Evolutionary conservation across 495 filamentous ascomycete species (phyloP), one percentile per base, ranked within the genome.

Genomic region (Barbatosphaeria neglecta): DNA sequence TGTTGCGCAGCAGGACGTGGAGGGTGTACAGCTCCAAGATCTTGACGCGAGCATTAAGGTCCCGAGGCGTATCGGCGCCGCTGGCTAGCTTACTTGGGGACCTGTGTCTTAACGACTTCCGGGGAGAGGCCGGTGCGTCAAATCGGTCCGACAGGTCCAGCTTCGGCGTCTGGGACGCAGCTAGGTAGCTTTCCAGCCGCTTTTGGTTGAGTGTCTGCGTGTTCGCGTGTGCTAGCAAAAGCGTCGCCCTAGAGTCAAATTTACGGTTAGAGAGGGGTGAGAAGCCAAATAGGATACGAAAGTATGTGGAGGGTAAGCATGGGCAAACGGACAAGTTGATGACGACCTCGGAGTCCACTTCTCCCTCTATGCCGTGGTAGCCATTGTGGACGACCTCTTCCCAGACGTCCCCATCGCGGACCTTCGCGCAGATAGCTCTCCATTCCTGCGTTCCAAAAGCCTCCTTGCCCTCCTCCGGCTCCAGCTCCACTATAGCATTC

Each of bases 1-100:
- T 79, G 54, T 94, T 95, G 33, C 84, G 76, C 15, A 88, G 81
- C 15, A 98, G 80, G 17, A 97, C 86, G 63, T 97, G 92, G 5
- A 98, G 73, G 4, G 86, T 89, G 54, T 93, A 98, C 1, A 98
- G 72, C 65, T 98, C 93, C 35, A 96, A 81, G 41, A 98, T 83
- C 64, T 90, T 87, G 41, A 94, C 78, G 22, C 87, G 74, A 28
- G 83, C 75, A 44, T 76, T 75, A 16, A 87, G 70, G 57, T 89
- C 86, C 45, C 83, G 80, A 0, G 87, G 87, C 0, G 86, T 90
- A 51, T 83, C 77, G 22, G 86, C 80, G 47, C 83, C 84, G 52
- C 68, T 74, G 15, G 65, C 65, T 19, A 52, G 52, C 37, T 68
- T 67, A 42, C 52, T 61, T 10, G 52, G 64, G 41, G 58, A 76